Base-by-base conservation (phyloP, 345 rosid species). In the Turritis glabra region DNA sequence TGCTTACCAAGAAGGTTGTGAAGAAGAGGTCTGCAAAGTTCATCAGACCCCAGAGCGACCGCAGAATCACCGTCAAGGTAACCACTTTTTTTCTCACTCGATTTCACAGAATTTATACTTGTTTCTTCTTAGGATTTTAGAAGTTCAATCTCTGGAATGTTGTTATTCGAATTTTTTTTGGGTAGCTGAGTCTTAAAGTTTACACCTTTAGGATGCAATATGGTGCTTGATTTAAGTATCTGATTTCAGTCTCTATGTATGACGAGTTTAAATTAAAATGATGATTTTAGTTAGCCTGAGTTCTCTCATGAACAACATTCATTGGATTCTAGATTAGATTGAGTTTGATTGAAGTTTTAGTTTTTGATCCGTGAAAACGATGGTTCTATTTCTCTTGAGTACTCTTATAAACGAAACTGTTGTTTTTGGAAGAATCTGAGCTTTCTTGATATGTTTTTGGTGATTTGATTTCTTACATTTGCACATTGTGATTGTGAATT, bases 11-110 rank as follows among this genome's bases (percentile, higher is more conserved):
- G 92, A 92, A 80, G 89, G 84, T 84, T 25, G 85, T 88, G 30
- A 92, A 90, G 92, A 92, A 92, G 90, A 79, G 96, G 77, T 74
- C 82, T 37, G 90, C 88, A 67, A 81, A 82, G 81, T 90, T 92
- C 84, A 90, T 85, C 82, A 85, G 95, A 56, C 89, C 96, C 35
- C 96, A 88, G 80, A 81, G 94, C 12, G 94, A 90, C 64, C 88
- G 96, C 26, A 88, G 83, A 83, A 83, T 86, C 74, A 79, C 89
- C 5, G 94, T 92, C 33, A 88, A 90, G 94, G 92, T 92, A 86
- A 65, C 17, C 38, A 7, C 23, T 23, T 13, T 13, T 57, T 41
- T 5, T n/a, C 19, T 33, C 50, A 13, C 32, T 44, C 65, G 1
- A 5, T 56, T 58, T 26, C 41, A 54, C 51, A 18, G 3, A 27